These are phyloP conservation scores for Ophiobolus disseminans DNA, from an alignment of 2,329 filamentous ascomycete genomes.

Conservation along the genomic window DNA sequence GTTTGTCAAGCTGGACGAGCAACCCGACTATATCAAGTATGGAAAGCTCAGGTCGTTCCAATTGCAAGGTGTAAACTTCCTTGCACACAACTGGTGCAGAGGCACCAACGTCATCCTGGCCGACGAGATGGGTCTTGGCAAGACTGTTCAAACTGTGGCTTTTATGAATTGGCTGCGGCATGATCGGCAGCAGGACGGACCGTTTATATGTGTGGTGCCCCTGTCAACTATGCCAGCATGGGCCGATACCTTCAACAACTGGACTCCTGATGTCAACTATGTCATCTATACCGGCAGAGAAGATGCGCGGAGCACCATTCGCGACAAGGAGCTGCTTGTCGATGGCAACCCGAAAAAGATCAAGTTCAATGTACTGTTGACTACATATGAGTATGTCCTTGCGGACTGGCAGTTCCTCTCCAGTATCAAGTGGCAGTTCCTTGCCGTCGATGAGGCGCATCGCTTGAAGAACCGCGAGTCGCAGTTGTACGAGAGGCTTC, in stretches of 20 bases:
- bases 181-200: slow-evolving; percentile 86
- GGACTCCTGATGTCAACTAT: slow-evolving; percentile 96
- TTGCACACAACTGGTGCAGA: slow-evolving; percentile 94
- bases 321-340: slow-evolving; percentile 85
- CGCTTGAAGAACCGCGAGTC: slow-evolving; percentile 96
- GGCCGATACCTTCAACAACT: slow-evolving; percentile 96
- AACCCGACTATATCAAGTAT: slow-evolving; percentile 83
- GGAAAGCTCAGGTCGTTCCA: slow-evolving; percentile 93
- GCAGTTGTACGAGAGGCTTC: slow-evolving; percentile 84
- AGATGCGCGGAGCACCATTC: slow-evolving; percentile 82
- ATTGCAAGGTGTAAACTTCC: slow-evolving; percentile 90
- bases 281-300: slow-evolving; percentile 95
- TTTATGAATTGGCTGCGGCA: slow-evolving; percentile 98
- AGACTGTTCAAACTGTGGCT: slow-evolving; percentile 95
- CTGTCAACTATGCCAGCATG: slow-evolving; percentile 97
- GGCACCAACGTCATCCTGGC: slow-evolving; percentile 96
- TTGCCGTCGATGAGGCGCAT: slow-evolving; percentile 96
- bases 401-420: slow-evolving; percentile 83
- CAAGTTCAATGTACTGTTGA: slow-evolving; percentile 97
- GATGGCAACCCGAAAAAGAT: slow-evolving; percentile 86
- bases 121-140: slow-evolving; percentile 98
- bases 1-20: slow-evolving; percentile 68
- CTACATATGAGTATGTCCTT: slow-evolving; percentile 96
- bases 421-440: slow-evolving; percentile 95
- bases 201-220: slow-evolving; percentile 95